Evolutionary conservation across 768 basidiomycete species (phyloP).

Genomic region (Clitopilus passeckerianus): DNA sequence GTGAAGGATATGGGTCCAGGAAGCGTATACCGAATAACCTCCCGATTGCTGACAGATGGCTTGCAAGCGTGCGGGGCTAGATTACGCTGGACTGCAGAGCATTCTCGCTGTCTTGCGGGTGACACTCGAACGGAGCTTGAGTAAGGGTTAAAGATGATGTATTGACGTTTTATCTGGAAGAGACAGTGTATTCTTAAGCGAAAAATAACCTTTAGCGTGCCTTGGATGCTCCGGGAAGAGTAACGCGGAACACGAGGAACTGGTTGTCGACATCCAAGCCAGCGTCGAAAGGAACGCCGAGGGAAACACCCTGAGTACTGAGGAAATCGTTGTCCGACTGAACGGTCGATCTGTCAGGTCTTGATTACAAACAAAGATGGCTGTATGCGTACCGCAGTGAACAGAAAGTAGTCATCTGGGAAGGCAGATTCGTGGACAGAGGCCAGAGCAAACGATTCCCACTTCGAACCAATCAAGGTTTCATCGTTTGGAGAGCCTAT

Average conservation of each 20-base stretch:
- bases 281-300: constrained; percentile 47
- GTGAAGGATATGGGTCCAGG: too few species aligned
- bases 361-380: background rate
- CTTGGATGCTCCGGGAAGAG: constrained; percentile 34
- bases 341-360: background rate
- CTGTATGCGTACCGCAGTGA: constrained; percentile 43
- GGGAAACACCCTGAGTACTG: constrained; percentile 45
- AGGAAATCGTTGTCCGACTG: constrained; percentile 65
- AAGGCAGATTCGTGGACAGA: constrained; percentile 41
- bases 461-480: constrained; percentile 57
- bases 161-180: too few species aligned
- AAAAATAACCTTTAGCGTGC: background rate
- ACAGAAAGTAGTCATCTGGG: constrained; percentile 67
- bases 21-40: too few species aligned
- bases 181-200: too few species aligned
- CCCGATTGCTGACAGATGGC: too few species aligned
- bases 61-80: too few species aligned
- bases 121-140: too few species aligned
- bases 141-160: too few species aligned
- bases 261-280: constrained; percentile 54
- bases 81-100: too few species aligned
- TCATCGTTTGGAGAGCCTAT: constrained; percentile 42
- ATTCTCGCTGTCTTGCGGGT: too few species aligned
- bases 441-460: constrained; percentile 62
- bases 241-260: constrained; percentile 57